Evolutionary conservation across 805 yeast species (phyloP).

Genomic region (Barnettozyma pratensis): DNA sequence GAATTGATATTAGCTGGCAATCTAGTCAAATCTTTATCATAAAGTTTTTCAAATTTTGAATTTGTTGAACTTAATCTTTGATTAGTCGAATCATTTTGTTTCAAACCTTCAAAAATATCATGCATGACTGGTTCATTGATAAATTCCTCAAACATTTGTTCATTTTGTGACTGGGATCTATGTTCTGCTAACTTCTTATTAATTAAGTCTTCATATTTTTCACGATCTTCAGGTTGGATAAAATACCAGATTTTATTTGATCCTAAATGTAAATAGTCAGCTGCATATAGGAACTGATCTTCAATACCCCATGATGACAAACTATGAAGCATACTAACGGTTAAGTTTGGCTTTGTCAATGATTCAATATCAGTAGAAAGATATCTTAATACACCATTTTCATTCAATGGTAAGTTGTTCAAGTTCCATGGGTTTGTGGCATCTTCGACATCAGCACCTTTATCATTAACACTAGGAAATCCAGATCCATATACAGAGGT

Average conservation of each 20-base stretch:
- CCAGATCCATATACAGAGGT: conserved; percentile 38
- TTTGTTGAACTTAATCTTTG: conserved; percentile 14
- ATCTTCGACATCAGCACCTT: conserved; percentile 18
- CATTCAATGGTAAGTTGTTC: conserved; percentile 45
- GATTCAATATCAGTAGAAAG: conserved; percentile 38
- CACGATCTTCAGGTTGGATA: conserved; percentile 51
- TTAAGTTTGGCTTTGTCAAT: conserved; percentile 38
- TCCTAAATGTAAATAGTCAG: conserved; percentile 54
- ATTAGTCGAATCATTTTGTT: conserved; percentile 12
- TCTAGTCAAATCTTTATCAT: conserved; percentile 7
- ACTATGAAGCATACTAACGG: conserved; percentile 50
- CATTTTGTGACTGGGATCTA: not conserved
- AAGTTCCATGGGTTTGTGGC: conserved; percentile 47
- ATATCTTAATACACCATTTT: conserved; percentile 44
- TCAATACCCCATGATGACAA: conserved; percentile 53
- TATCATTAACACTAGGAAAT: conserved; percentile 20
- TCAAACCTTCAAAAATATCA: conserved; percentile 18
- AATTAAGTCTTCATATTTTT: conserved; percentile 55
- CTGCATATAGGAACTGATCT: conserved; percentile 52
- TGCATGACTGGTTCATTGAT: conserved; percentile 12
- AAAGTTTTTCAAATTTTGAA: conserved; percentile 16
- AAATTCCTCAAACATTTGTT: conserved; percentile 1
- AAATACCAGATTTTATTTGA: conserved; percentile 55
- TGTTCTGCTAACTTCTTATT: conserved; percentile 29
- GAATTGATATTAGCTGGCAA: conserved; percentile 28